These are phyloP conservation scores for Pugionium cornutum DNA, from an alignment of 345 rosid species.

Conservation along the genomic window DNA sequence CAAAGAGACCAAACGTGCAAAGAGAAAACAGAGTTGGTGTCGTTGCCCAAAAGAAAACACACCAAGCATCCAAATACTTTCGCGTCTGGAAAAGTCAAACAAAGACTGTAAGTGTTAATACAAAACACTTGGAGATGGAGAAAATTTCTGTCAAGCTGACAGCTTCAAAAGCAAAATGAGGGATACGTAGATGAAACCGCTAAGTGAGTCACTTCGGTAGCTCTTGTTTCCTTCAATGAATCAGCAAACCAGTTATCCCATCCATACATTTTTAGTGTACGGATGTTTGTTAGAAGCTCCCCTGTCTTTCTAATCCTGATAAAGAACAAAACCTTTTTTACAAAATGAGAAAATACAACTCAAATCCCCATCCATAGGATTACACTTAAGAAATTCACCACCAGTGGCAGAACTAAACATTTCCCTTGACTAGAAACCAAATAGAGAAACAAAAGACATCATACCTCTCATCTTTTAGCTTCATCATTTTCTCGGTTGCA, in stretches of 20 bases:
- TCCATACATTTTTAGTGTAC: conserved; percentile 82
- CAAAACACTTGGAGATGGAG: conserved; percentile 8
- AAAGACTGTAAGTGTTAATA: conserved; percentile 8
- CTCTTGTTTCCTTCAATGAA: conserved; percentile 77
- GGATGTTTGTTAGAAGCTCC: conserved; percentile 78
- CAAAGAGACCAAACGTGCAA: conserved; percentile 77
- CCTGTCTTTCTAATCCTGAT: conserved; percentile 86
- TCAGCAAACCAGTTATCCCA: conserved; percentile 85
- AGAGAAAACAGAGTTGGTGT: conserved; percentile 92
- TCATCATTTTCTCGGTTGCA: conserved; percentile 96
- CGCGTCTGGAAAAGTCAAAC: conserved; percentile 57
- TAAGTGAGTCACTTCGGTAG: conserved; percentile 77
- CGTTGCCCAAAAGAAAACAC: conserved; percentile 98
- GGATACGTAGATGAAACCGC: conserved; percentile 52
- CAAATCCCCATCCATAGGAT: too few relatives aligned
- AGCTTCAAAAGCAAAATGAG: not conserved
- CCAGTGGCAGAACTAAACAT: not conserved
- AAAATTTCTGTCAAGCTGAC: not conserved
- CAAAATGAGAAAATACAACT: conserved; percentile 10
- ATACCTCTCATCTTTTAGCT: conserved; percentile 95
- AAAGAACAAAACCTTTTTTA: conserved; percentile 18
- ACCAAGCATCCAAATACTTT: conserved; percentile 96
- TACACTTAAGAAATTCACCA: too few relatives aligned
- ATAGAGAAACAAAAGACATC: not conserved
- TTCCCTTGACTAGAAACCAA: not conserved